phyloP scores from a whole-genome alignment of 192 early-diverging fungal genomes.

The Linderina pennispora region DNA sequence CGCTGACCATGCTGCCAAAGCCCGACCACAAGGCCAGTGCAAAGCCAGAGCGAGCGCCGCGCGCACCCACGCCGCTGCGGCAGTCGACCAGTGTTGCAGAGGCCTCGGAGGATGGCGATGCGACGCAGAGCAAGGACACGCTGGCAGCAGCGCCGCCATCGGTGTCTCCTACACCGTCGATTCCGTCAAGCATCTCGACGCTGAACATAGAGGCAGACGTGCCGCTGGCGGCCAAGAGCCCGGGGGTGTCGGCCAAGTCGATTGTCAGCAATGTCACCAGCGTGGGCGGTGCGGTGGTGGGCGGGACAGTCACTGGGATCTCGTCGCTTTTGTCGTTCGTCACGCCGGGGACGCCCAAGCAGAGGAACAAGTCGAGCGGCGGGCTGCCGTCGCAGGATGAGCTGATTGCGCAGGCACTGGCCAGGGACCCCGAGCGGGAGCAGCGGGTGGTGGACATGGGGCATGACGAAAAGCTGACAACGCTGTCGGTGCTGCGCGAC shows the following conservation, averaged over 20 bases:
- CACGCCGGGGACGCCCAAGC: background rate
- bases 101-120: background rate
- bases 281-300: background rate
- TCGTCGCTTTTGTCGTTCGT: constrained; percentile 24
- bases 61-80: constrained; percentile 3
- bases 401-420: constrained; percentile 7
- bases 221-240: background rate
- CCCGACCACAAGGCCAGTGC: constrained; percentile 48
- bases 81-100: background rate
- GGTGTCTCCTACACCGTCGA: constrained; percentile 6
- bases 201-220: background rate
- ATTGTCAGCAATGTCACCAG: background rate
- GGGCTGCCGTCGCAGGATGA: background rate
- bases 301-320: constrained; percentile 6
- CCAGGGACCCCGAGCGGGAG: constrained; percentile 10
- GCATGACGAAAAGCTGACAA: constrained; percentile 22
- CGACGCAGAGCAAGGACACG: no score
- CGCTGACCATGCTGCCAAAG: constrained; percentile 63
- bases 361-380: background rate
- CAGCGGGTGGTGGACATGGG: constrained; percentile 10
- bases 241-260: background rate
- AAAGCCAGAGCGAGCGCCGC: background rate
- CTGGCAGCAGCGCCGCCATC: no score
- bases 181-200: constrained; percentile 16
- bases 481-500: constrained; percentile 59